Base-by-base conservation (phyloP, 805 yeast species). In the Starmerella etchellsii region DNA sequence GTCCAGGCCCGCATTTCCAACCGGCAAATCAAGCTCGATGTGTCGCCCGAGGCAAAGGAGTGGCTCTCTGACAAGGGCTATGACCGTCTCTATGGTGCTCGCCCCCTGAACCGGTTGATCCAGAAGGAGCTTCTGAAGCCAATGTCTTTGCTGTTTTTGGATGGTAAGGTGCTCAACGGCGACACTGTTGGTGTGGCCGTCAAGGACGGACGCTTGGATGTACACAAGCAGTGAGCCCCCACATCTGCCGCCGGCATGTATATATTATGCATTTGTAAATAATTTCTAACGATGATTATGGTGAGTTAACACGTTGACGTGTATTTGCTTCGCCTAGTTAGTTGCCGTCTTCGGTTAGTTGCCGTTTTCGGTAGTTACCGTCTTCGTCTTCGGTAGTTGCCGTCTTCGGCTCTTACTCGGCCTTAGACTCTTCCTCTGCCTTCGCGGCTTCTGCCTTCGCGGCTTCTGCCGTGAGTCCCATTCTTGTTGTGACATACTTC, bases 21-120 rank as follows among this genome's bases (percentile, higher is more conserved):
- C 42, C 80, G 88, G 62, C 71, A 95, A 54, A 88, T 91, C 54
- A 50, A 50, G 19, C 58, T 81, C 28, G 60, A 67, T 0, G 63
- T 82, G 19, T 57, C 72, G 2, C 73, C 70, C 8, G 74, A 63
- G 2, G 93, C 88, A 3, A 83, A 80, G 58, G 71, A 69, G 13
- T 78, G 91, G 79, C 66, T 91, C 29, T 76, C 88, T 3, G 76
- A 78, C 23, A 68, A 80, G 49, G 98, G 98, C 3, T 91, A 88
- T 58, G 96, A 88, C 56, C 81, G 83, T 25, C 61, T 78, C 32
- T 91, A 88, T 56, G 98, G 98, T 52, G 98, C 98, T 0, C 74
- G 98, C 57, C 98, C 98, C 10, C 69, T 91, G 59, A 88, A 91
- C 66, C 73, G 98, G 54, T 70, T 85, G 39, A 76, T 88, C 45